These are phyloP conservation scores for Heimioporus sp. DNA, from an alignment of 768 basidiomycete species.

Conservation along the genomic window DNA sequence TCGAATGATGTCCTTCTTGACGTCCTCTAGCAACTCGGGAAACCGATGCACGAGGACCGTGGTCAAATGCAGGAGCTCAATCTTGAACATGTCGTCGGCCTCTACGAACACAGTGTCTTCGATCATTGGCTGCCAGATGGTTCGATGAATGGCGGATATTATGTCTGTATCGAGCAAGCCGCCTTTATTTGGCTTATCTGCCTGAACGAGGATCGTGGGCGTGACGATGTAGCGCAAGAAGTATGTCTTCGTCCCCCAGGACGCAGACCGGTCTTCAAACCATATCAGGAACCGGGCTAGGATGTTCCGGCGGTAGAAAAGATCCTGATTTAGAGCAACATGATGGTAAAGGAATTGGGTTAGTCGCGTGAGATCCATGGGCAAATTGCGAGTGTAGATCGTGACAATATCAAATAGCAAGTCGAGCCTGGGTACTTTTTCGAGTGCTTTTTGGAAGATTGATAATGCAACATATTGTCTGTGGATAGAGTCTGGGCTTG, in stretches of 20 bases:
- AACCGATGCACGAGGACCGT: constrained; percentile 86
- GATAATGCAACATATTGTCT: constrained; percentile 65
- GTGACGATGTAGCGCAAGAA: constrained; percentile 84
- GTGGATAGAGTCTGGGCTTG: constrained; percentile 50
- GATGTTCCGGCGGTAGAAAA: constrained; percentile 75
- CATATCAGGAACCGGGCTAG: constrained; percentile 82
- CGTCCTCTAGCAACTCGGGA: constrained; percentile 72
- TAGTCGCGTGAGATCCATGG: constrained; percentile 76
- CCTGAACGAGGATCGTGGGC: constrained; percentile 80
- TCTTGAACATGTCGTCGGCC: constrained; percentile 82
- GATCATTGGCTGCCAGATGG: constrained; percentile 81
- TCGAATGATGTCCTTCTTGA: constrained; percentile 89
- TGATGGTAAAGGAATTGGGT: constrained; percentile 86
- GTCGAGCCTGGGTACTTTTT: constrained; percentile 76
- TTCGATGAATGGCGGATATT: constrained; percentile 62
- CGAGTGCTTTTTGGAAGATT: constrained; percentile 73
- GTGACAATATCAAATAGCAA: constrained; percentile 86
- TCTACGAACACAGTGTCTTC: constrained; percentile 50
- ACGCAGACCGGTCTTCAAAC: constrained; percentile 64
- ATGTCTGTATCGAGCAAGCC: constrained; percentile 72
- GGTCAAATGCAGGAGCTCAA: constrained; percentile 89
- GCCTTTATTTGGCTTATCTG: constrained; percentile 51
- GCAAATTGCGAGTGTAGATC: constrained; percentile 74
- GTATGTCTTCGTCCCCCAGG: constrained; percentile 75
- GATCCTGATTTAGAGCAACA: constrained; percentile 70